Conservation (phyloP, 345 rosid species). For the Sapria himalayana region DNA sequence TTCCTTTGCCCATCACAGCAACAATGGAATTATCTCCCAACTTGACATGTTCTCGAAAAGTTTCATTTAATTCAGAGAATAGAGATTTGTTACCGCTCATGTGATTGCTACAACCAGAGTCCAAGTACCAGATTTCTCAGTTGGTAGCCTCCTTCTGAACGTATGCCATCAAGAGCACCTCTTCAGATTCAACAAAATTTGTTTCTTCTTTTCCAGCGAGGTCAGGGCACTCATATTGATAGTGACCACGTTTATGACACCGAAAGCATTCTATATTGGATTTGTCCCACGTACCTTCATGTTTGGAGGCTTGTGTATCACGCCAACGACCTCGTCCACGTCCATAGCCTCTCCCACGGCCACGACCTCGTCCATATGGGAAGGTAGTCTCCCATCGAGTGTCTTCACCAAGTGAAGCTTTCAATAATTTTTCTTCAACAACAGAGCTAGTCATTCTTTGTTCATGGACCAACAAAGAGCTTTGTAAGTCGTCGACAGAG, state of each 20-base stretch:
- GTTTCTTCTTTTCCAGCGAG: too few species aligned
- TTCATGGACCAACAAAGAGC: slow-evolving; percentile 1
- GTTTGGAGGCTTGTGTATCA: too few species aligned
- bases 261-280: neutral
- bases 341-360: too few species aligned
- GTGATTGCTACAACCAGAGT: too few species aligned
- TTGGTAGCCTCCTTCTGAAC: neutral
- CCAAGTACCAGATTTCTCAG: neutral
- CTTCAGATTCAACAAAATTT: neutral
- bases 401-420: too few species aligned
- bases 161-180: neutral
- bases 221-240: neutral
- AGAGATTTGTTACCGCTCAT: neutral
- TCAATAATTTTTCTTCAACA: too few species aligned
- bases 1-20: neutral
- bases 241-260: neutral
- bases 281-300: too few species aligned
- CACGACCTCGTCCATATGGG: too few species aligned
- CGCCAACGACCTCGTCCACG: too few species aligned
- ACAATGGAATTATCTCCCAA: neutral
- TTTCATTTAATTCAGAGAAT: neutral
- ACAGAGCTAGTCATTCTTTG: neutral
- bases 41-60: neutral
- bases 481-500: neutral
- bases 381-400: too few species aligned